A percentile compares a stretch with the other conserved stretches of the same genome.
These are phyloP conservation scores for Marchantia paleacea DNA, from an alignment of 225 moss, liverwort and hornwort species.

Conservation along the genomic window DNA sequence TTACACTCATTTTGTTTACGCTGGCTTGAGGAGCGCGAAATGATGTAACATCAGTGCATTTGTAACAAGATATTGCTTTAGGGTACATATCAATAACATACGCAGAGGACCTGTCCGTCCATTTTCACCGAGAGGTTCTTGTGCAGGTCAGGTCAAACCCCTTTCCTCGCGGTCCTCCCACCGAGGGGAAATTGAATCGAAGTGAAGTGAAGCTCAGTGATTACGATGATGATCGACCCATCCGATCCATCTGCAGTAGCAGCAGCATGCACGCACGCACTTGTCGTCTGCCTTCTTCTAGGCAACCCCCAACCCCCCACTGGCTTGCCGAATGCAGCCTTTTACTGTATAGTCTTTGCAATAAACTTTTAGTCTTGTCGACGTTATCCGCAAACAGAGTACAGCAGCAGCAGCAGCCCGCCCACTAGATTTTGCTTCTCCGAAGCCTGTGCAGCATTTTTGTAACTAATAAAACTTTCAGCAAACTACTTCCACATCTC, in stretches of 20 bases:
- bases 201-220: background rate
- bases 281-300: background rate
- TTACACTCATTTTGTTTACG: conserved; percentile 72
- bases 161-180: background rate
- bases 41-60: conserved; percentile 70
- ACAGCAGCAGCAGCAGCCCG: background rate
- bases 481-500: background rate
- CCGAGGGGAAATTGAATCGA: background rate
- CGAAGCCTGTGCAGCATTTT: conserved; percentile 22
- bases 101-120: conserved; percentile 21
- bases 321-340: conserved; percentile 30
- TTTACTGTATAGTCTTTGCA: conserved; percentile 35
- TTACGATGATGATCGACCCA: background rate
- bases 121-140: conserved; percentile 16
- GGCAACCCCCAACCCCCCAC: background rate
- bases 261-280: background rate
- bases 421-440: conserved; percentile 17
- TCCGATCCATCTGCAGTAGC: background rate
- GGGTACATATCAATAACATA: conserved; percentile 30
- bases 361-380: conserved; percentile 18
- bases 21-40: conserved; percentile 58
- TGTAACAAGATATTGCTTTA: conserved; percentile 28
- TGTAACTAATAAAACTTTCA: conserved; percentile 18
- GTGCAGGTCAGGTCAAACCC: conserved; percentile 8
- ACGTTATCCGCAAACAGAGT: background rate